Percentiles rank a stretch among this genome's conserved stretches.
Evolutionary conservation across 768 basidiomycete species (phyloP).

Genomic region (Albatrellus ellisii): DNA sequence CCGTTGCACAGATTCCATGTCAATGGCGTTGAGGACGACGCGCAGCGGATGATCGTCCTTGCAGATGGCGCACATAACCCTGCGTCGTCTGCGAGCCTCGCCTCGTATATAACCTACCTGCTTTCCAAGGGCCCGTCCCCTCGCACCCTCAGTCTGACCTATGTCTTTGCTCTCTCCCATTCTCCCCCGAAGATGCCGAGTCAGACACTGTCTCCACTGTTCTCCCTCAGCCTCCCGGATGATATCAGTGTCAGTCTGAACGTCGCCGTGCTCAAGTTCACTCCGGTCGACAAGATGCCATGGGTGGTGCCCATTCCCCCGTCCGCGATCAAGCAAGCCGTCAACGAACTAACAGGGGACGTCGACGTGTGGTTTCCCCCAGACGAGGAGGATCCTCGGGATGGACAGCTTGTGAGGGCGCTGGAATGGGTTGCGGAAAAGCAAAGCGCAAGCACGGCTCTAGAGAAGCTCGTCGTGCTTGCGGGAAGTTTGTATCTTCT

Average conservation of each 20-base stretch:
- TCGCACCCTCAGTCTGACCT: constrained; percentile 36
- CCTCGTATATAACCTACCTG: constrained; percentile 42
- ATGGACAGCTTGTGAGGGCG: constrained; percentile 21
- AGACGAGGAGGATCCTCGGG: constrained; percentile 20
- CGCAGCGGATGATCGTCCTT: constrained; percentile 31
- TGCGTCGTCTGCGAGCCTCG: constrained; percentile 57
- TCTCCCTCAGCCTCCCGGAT: constrained; percentile 25
- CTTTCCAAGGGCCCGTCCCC: constrained; percentile 20
- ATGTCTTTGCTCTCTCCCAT: constrained; percentile 70
- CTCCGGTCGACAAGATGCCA: constrained; percentile 83
- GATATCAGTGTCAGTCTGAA: constrained; percentile 21
- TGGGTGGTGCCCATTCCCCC: constrained; percentile 69
- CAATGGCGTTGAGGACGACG: background rate
- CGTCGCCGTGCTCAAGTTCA: constrained; percentile 50
- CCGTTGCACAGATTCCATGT: constrained; percentile 10
- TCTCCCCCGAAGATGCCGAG: constrained; percentile 76
- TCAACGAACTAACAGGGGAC: constrained; percentile 29
- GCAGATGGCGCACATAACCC: constrained; percentile 94
- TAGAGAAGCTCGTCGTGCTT: constrained; percentile 42
- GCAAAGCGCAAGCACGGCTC: constrained; percentile 13
- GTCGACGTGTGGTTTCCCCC: constrained; percentile 33
- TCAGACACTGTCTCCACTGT: constrained; percentile 57
- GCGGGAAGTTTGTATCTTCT: constrained; percentile 93
- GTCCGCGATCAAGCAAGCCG: constrained; percentile 33
- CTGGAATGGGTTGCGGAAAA: constrained; percentile 9